Percentiles rank a stretch among this genome's conserved stretches.
Conservation (phyloP, 2,329 filamentous ascomycete genomes). For the Coleophoma eucalyptorum region DNA sequence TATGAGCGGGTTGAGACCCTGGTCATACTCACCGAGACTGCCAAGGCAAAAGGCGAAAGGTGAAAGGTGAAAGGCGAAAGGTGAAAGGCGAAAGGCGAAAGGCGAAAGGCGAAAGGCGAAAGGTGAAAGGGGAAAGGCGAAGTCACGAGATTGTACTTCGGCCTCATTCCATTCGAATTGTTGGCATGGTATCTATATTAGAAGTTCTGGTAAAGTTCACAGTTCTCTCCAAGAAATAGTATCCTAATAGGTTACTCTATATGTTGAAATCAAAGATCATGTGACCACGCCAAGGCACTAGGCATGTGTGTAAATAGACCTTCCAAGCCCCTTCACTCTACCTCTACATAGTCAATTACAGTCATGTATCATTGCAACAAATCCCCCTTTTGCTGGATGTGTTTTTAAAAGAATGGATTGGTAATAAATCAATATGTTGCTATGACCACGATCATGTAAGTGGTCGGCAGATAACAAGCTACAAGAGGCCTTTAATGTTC, state of each 20-base stretch:
- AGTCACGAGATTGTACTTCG: neutral
- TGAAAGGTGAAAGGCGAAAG: neutral
- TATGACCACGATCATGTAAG: no score
- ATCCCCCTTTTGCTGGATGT: no score
- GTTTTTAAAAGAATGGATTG: no score
- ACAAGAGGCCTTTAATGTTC: no score
- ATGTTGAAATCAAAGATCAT: neutral
- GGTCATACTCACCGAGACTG: neutral
- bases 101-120: neutral
- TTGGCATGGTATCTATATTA: neutral
- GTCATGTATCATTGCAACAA: no score
- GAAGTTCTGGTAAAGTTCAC: neutral
- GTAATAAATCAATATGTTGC: no score
- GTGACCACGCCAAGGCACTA: neutral
- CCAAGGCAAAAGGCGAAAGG: no score
- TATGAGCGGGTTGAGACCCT: neutral
- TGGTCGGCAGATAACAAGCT: no score
- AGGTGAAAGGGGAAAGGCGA: neutral
- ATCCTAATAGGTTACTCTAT: neutral
- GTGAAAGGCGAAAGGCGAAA: neutral
- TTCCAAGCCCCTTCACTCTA: neutral
- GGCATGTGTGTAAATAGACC: no score
- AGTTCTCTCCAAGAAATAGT: neutral
- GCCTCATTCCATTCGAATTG: neutral
- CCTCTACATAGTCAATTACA: no score